A percentile compares a stretch with the other conserved stretches of the same genome.
Evolutionary conservation across 164 flowering plant species (phyloP).

Genomic region (Taxillus chinensis): DNA sequence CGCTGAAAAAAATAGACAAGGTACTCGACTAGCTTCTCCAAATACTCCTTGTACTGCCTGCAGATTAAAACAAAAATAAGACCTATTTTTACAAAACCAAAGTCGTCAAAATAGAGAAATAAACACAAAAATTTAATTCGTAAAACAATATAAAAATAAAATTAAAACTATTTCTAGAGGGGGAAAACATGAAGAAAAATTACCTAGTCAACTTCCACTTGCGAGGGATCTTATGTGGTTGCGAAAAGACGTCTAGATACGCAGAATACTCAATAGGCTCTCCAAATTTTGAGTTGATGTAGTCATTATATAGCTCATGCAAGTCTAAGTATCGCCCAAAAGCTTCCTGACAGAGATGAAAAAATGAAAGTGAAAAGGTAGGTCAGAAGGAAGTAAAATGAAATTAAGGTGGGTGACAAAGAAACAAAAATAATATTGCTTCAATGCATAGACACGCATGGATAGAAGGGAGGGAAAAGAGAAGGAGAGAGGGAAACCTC

Average conservation of each 20-base stretch:
- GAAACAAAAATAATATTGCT: not conserved
- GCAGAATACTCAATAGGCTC: constrained; percentile 72
- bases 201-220: constrained; percentile 69
- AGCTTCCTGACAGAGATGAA: constrained; percentile 56
- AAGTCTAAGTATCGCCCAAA: constrained; percentile 77
- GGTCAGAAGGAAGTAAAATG: not conserved
- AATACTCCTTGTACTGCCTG: constrained; percentile 79
- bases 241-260: constrained; percentile 70
- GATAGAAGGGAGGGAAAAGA: constrained; percentile 1
- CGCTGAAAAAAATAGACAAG: constrained; percentile 69
- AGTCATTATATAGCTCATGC: constrained; percentile 85
- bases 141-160: not conserved
- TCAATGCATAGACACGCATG: not conserved
- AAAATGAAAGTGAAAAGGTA: no score
- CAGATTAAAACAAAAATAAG: constrained; percentile 8
- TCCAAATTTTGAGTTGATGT: constrained; percentile 81
- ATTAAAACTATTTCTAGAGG: not conserved
- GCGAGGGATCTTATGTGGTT: constrained; percentile 48
- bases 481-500: constrained; percentile 42
- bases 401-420: not conserved
- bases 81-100: not conserved
- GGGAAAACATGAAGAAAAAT: not conserved
- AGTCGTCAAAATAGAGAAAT: not conserved
- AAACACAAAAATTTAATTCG: not conserved
- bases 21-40: constrained; percentile 73